Evolutionary conservation across 2,329 filamentous ascomycete genomes (phyloP), one percentile per base, ranked within the genome.

Genomic region (Pyrenochaeta sp.): DNA sequence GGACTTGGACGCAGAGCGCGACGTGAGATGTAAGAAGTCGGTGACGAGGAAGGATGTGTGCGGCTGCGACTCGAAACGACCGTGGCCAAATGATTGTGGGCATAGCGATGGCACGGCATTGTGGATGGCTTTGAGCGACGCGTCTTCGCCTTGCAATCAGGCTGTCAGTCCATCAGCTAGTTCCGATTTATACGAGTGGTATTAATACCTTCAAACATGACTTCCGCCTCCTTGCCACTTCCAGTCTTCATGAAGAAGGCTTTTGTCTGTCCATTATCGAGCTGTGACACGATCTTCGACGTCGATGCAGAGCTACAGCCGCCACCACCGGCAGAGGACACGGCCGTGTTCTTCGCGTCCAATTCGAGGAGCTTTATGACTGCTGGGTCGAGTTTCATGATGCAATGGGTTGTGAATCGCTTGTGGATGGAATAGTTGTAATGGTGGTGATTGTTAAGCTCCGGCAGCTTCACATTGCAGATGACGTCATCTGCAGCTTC

Each of bases 101-200:
- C 91, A 94, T 52, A 97, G 85, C 32, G 85, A 85, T 1, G 92
- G 90, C 0, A 95, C 90, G 13, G 83, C 82, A 45, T 81, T 72
- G 73, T 92, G 85, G 65, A 98, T 91, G 52, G 92, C 91, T 72
- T 93, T 93, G 53, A 97, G 86, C 2, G 92, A 96, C 49, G 86
- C 86, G 72, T 92, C 90, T 78, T 97, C 94, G 59, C 93, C 91
- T 86, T 66, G 12, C 3, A 28, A 46, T n/a, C 19, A 27, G 12
- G 27, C 32, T 48, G 46, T 72, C 50, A 69, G 60, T 57, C 25
- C 2, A 28, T 55, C 37, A 45, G 22, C 28, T 52, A 36, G 39
- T 10, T 24, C 1, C 24, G 24, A 54, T 19, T 34, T 24, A 27
- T 8, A 10, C 39, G 5, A 19, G 27, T 19, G 22, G 15, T 1